Conservation (phyloP, 2,329 filamentous ascomycete genomes). For the Penicillium sp. region DNA sequence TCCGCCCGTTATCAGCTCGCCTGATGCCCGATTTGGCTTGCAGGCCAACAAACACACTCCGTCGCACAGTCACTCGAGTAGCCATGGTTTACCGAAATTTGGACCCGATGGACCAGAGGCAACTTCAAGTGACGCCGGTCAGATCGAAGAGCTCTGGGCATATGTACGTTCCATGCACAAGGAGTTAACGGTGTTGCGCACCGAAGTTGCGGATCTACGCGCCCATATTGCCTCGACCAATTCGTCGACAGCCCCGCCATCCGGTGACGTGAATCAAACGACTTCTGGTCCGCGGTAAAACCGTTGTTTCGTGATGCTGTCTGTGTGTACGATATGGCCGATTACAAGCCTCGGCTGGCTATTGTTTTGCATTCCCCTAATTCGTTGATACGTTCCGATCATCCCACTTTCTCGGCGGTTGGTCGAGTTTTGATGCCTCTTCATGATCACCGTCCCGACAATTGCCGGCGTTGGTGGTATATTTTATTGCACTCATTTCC, state of each 20-base stretch:
- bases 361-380: neutral
- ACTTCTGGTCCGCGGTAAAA: conserved; percentile 17
- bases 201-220: conserved; percentile 42
- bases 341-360: neutral
- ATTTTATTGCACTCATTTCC: conserved; percentile 7
- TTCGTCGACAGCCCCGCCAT: conserved; percentile 16
- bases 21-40: conserved; percentile 45
- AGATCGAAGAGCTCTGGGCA: conserved; percentile 42
- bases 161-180: conserved; percentile 46
- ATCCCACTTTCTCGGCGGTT: conserved; percentile 4
- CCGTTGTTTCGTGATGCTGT: neutral
- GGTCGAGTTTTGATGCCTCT: conserved; percentile 11
- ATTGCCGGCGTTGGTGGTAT: conserved; percentile 17
- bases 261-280: conserved; percentile 18
- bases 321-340: conserved; percentile 23
- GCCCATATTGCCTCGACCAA: conserved; percentile 39
- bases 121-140: conserved; percentile 25
- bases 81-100: conserved; percentile 31
- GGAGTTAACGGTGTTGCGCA: conserved; percentile 40
- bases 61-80: conserved; percentile 37
- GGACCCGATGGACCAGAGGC: conserved; percentile 27
- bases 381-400: conserved; percentile 20
- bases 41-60: conserved; percentile 39
- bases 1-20: conserved; percentile 42
- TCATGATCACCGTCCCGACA: conserved; percentile 21